Base-by-base conservation (phyloP, 345 rosid species). In the Raphanus raphanistrum region DNA sequence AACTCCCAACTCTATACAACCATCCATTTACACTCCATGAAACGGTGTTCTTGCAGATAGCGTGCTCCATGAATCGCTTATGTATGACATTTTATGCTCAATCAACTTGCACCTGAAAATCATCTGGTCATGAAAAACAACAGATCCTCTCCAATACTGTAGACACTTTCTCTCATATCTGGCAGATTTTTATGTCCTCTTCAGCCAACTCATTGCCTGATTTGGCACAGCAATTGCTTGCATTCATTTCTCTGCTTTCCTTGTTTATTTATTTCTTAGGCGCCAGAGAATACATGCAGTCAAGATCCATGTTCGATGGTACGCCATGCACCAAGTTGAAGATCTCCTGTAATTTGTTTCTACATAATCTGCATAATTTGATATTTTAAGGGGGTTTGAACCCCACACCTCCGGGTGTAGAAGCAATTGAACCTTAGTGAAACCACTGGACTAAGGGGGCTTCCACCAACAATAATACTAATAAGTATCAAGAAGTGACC, bases 161-260 rank as follows among this genome's bases (percentile, higher is more conserved):
- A 17, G 28, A 55, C 17, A 55, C 81, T 57, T 57, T 86, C 43
- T 43, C 79, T 81, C 85, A 84, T 82, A n/a, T 79, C 35, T 15
- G 84, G 84, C 31, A 82, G 77, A 15, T 57, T 21, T 76, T 12
- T 85, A 78, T 27, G 66, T 72, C 11, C 75, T 11, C 45, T 33
- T 41, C 55, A 86, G 55, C 27, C 86, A 84, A 11, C 78, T 58
- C 55, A 16, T 70, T 0, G 78, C 84, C 2, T 84, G 57, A 68
- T 57, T 73, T 1, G 84, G 81, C 17, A 48, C 2, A n/a, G 55
- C 55, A 13, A 48, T 48, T 48, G 4, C 54, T 13, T 13, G 7
- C 55, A 48, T 48, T 48, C 17, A 48, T 48, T 48, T 48, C 55
- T 38, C 45, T 9, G 45, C 10, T 38, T 2, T 38, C 17, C 16